Conservation (phyloP, 2,329 filamentous ascomycete genomes). For the Ascochyta lentis region DNA sequence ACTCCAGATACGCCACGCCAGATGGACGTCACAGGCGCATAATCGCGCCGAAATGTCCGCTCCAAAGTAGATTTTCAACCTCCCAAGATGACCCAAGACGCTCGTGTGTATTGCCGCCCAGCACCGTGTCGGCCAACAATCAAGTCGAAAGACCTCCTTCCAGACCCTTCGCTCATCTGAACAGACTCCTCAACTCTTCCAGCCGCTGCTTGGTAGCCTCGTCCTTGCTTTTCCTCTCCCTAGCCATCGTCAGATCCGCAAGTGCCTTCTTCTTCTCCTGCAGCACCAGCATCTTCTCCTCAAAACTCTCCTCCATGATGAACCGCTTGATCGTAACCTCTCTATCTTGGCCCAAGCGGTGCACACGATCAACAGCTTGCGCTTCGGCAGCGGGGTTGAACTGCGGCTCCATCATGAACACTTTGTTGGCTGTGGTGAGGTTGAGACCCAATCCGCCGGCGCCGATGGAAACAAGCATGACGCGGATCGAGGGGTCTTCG, state of each 20-base stretch:
- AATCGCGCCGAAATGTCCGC: background rate
- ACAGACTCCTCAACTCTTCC: slow-evolving; percentile 66
- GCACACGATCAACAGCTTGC: slow-evolving; percentile 89
- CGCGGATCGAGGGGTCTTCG: slow-evolving; percentile 71
- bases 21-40: background rate
- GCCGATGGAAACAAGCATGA: slow-evolving; percentile 90
- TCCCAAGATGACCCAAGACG: background rate
- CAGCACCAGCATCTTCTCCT: slow-evolving; percentile 89
- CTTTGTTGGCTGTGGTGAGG: slow-evolving; percentile 81
- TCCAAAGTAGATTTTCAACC: background rate
- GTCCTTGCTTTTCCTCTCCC: slow-evolving; percentile 62
- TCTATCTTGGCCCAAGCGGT: slow-evolving; percentile 73
- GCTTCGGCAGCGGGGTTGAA: slow-evolving; percentile 96
- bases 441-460: slow-evolving; percentile 93
- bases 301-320: slow-evolving; percentile 89
- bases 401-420: slow-evolving; percentile 98
- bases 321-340: slow-evolving; percentile 86
- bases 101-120: background rate
- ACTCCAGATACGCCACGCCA: background rate
- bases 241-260: slow-evolving; percentile 72
- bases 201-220: slow-evolving; percentile 71
- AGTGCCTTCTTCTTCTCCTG: slow-evolving; percentile 93
- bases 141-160: too few species aligned
- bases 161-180: slow-evolving; percentile 39
- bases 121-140: background rate